Evolutionary conservation across 2,329 filamentous ascomycete species (phyloP).

Genomic region (Xylariaceae sp.): DNA sequence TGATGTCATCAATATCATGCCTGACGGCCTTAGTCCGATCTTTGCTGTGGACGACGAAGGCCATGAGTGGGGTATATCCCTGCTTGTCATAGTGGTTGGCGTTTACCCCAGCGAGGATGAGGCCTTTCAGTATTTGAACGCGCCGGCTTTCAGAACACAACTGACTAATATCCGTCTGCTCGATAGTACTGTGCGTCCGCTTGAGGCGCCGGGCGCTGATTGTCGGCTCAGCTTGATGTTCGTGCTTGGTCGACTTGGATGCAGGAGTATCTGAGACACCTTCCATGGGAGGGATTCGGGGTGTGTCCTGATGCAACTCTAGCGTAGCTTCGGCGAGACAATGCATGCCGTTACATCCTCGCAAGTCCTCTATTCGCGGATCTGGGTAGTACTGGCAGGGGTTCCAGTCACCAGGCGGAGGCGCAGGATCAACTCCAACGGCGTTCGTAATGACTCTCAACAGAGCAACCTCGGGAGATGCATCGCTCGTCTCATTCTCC

Average conservation of each 20-base stretch:
- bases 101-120: constrained; percentile 38
- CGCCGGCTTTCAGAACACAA: constrained; percentile 13
- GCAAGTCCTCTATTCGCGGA: constrained; percentile 34
- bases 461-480: constrained; percentile 30
- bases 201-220: no score
- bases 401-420: not conserved
- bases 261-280: constrained; percentile 9
- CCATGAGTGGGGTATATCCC: constrained; percentile 52
- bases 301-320: not conserved
- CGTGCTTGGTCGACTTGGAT: constrained; percentile 3
- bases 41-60: constrained; percentile 45
- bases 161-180: constrained; percentile 13
- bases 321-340: constrained; percentile 49
- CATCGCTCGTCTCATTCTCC: constrained; percentile 20
- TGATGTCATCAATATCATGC: constrained; percentile 41
- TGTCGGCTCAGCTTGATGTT: no score
- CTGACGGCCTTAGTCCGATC: constrained; percentile 38
- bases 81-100: constrained; percentile 47
- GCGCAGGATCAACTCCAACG: constrained; percentile 18
- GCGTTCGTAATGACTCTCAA: constrained; percentile 34
- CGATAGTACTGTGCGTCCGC: constrained; percentile 32
- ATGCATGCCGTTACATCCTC: constrained; percentile 52
- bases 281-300: not conserved
- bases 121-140: constrained; percentile 19
- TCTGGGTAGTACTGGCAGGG: constrained; percentile 16